Evolutionary conservation across 2,329 filamentous ascomycete genomes (phyloP).

Genomic region (Septoria petroselini): DNA sequence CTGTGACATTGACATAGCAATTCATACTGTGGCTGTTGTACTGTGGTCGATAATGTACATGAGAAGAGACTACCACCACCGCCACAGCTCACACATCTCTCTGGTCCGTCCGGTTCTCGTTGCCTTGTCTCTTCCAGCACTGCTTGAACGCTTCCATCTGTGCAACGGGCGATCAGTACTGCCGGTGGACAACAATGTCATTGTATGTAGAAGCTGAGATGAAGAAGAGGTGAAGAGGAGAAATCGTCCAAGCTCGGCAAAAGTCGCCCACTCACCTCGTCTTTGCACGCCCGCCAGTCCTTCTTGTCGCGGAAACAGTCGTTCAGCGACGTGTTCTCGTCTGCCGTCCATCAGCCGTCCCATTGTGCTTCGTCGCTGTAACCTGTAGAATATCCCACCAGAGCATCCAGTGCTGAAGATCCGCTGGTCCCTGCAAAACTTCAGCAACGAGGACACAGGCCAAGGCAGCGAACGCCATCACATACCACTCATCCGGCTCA

Average conservation of each 20-base stretch:
- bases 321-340: constrained; percentile 84
- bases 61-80: too few relatives aligned
- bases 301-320: constrained; percentile 96
- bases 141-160: constrained; percentile 81
- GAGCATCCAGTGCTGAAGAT: constrained; percentile 96
- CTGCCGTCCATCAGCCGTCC: constrained; percentile 47
- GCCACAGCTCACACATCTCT: constrained; percentile 69
- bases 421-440: constrained; percentile 75
- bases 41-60: too few relatives aligned
- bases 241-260: constrained; percentile 4
- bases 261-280: constrained; percentile 66
- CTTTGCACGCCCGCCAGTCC: constrained; percentile 86
- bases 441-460: background rate
- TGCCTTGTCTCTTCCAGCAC: constrained; percentile 89
- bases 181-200: constrained; percentile 17
- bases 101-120: constrained; percentile 74
- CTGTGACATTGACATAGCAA: too few relatives aligned
- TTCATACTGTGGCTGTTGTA: too few relatives aligned
- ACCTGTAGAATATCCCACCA: constrained; percentile 57
- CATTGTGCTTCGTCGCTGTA: too few relatives aligned
- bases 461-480: constrained; percentile 7
- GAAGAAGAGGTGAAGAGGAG: background rate
- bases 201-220: background rate
- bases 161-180: constrained; percentile 48
- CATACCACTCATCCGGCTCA: constrained; percentile 93